Evolutionary conservation across 208 protist genomes (phyloP).

Genomic region (Leishmania amazonensis): DNA sequence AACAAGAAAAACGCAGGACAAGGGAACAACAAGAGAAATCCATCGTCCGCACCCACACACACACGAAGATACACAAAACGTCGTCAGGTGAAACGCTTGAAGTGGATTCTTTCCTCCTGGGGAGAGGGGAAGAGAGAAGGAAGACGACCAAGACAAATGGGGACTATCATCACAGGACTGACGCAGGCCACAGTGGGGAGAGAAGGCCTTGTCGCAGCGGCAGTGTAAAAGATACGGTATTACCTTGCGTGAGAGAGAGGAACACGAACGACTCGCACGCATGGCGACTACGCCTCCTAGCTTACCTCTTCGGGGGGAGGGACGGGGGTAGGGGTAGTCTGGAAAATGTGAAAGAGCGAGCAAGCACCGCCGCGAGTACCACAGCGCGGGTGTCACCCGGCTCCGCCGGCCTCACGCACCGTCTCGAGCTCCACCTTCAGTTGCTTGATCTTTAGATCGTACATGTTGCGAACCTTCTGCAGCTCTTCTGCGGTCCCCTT

Average conservation of each 20-base stretch:
- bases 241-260: not conserved
- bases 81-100: not conserved
- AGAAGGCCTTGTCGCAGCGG: not conserved
- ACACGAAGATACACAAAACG: not conserved
- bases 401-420: conserved; percentile 27
- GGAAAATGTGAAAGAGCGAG: not conserved
- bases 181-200: not conserved
- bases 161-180: not conserved
- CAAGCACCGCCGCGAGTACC: not conserved
- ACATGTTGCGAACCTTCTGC: conserved; percentile 46
- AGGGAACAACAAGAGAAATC: not conserved
- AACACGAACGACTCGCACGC: not conserved
- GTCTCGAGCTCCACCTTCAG: conserved; percentile 63
- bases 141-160: not conserved
- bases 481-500: conserved; percentile 34
- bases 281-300: not conserved
- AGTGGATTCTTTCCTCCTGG: not conserved
- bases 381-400: conserved; percentile 5
- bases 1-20: not conserved
- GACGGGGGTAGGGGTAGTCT: not conserved
- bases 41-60: not conserved
- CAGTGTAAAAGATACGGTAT: not conserved
- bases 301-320: not conserved
- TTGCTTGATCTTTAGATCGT: conserved; percentile 75
- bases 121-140: not conserved